Evolutionary conservation across 176 grass and related monocot species (phyloP).

Genomic region (Musa itinerans): DNA sequence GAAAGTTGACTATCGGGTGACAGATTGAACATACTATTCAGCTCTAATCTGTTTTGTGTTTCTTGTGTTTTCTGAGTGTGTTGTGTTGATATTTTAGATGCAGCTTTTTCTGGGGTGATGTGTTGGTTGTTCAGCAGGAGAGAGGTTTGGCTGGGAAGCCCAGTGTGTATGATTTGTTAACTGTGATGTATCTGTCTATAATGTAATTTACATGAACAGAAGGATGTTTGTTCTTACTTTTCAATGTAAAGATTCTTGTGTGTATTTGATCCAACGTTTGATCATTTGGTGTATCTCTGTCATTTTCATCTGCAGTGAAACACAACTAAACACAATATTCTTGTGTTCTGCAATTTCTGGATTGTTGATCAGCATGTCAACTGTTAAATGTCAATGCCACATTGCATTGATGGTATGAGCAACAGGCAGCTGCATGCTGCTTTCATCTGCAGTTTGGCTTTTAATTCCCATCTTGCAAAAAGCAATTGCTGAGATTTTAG

Average conservation of each 20-base stretch:
- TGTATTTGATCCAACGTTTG: not conserved
- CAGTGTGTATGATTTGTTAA: not conserved
- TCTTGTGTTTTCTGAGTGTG: not conserved
- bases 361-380: no score
- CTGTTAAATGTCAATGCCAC: no score
- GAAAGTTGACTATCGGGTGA: not conserved
- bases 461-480: not conserved
- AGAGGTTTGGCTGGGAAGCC: not conserved
- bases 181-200: not conserved
- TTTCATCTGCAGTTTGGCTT: not conserved
- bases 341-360: no score
- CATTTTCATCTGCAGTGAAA: not conserved
- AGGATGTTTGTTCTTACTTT: not conserved
- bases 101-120: not conserved
- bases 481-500: not conserved
- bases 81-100: not conserved
- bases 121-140: not conserved
- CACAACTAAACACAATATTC: not conserved
- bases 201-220: not conserved
- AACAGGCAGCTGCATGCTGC: not conserved
- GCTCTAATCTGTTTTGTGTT: not conserved
- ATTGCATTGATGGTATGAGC: not conserved
- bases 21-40: not conserved
- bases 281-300: not conserved
- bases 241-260: not conserved